Percentiles rank a stretch among this genome's conserved stretches.
Conservation (phyloP, 140 eudicot species). For the Cichorium intybus region DNA sequence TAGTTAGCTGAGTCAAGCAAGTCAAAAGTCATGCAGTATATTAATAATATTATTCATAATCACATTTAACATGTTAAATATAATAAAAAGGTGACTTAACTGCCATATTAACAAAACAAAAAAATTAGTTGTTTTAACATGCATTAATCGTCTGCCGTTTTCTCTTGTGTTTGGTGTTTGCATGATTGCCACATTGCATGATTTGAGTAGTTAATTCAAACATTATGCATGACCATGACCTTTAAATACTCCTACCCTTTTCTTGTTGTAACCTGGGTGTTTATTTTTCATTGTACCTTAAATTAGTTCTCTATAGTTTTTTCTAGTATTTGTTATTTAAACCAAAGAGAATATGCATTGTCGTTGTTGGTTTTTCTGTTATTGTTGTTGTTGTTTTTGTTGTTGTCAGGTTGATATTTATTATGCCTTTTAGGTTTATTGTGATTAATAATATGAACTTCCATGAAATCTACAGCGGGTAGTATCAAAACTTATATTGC, state of each 20-base stretch:
- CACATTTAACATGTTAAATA: no score
- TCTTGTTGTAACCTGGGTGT: background rate
- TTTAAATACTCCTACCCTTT: background rate
- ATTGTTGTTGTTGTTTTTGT: background rate
- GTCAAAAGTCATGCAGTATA: no score
- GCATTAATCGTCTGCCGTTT: background rate
- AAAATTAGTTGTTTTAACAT: no score
- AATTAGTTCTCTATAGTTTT: no score
- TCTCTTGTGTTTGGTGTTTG: background rate
- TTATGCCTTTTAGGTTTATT: background rate
- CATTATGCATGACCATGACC: background rate
- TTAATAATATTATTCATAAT: no score
- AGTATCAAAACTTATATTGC: background rate
- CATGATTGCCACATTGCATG: background rate
- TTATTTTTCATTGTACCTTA: background rate
- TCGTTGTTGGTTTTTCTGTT: background rate
- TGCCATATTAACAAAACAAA: no score
- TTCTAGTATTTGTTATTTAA: no score
- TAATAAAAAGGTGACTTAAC: no score
- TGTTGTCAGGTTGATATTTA: background rate
- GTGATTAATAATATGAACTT: background rate
- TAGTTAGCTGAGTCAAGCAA: no score
- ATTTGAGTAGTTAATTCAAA: background rate
- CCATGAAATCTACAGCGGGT: background rate
- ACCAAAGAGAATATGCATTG: background rate